A percentile compares a stretch with the other conserved stretches of the same genome.
Evolutionary conservation across 2,329 filamentous ascomycete genomes (phyloP).

Genomic region (Xylariales sp.): DNA sequence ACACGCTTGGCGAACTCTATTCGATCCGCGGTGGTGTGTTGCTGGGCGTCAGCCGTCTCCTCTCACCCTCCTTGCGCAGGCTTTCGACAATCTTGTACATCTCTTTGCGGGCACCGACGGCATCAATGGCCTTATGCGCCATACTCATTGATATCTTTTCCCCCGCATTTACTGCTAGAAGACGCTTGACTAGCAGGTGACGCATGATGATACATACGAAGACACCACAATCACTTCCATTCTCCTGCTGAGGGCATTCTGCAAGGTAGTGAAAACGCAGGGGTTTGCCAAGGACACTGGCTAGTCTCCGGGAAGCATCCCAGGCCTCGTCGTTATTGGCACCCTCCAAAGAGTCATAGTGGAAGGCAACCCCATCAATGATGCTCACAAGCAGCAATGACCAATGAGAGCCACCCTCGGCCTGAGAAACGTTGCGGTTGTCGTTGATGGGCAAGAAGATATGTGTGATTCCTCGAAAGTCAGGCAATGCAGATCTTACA

Average conservation of each 20-base stretch:
- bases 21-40: conserved; percentile 41
- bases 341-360: conserved; percentile 84
- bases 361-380: conserved; percentile 87
- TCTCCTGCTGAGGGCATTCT: conserved; percentile 87
- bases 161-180: conserved; percentile 72
- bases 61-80: conserved; percentile 80
- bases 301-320: conserved; percentile 64
- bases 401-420: conserved; percentile 95
- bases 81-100: conserved; percentile 87
- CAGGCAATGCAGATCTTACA: conserved; percentile 66
- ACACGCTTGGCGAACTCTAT: too few species aligned
- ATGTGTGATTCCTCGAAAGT: conserved; percentile 78
- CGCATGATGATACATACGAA: conserved; percentile 96
- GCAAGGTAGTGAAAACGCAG: conserved; percentile 75
- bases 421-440: conserved; percentile 65
- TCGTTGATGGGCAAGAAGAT: conserved; percentile 97
- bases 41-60: conserved; percentile 49
- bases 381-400: conserved; percentile 84
- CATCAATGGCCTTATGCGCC: conserved; percentile 78
- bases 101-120: conserved; percentile 74
- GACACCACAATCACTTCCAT: conserved; percentile 89
- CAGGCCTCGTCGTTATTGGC: conserved; percentile 72
- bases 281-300: conserved; percentile 59
- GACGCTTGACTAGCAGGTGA: conserved; percentile 78
- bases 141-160: conserved; percentile 95